Conservation (phyloP, 306 rosid genomes). For the Dryas drummondii region DNA sequence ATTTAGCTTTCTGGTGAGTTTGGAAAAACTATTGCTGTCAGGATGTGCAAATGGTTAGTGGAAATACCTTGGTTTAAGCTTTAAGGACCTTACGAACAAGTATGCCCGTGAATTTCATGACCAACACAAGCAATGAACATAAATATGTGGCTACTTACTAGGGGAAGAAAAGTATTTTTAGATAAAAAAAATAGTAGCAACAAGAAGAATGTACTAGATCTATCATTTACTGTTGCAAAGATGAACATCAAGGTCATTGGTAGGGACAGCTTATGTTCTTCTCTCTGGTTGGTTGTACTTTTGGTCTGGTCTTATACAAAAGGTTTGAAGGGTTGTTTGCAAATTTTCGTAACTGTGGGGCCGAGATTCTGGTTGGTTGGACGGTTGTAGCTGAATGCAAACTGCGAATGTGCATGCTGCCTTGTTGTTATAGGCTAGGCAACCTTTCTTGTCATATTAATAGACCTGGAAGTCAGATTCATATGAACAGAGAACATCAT, state of each 20-base stretch:
- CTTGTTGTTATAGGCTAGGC: background rate
- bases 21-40: background rate
- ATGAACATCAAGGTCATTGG: background rate
- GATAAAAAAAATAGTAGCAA: background rate
- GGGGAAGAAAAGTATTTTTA: background rate
- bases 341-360: background rate
- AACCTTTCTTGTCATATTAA: background rate
- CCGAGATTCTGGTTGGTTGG: constrained; percentile 4
- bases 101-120: background rate
- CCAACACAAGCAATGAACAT: background rate
- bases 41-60: background rate
- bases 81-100: constrained; percentile 1
- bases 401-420: background rate
- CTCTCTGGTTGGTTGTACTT: background rate
- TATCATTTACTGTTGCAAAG: background rate
- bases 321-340: background rate
- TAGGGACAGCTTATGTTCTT: background rate
- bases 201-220: background rate
- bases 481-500: background rate
- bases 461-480: background rate
- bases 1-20: background rate
- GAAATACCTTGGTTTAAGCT: background rate
- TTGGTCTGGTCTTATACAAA: background rate
- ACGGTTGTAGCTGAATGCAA: constrained; percentile 1
- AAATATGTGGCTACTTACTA: background rate